Evolutionary conservation across 768 basidiomycete species (phyloP), one percentile per base, ranked within the genome.

Genomic region (Grammothele lineata): DNA sequence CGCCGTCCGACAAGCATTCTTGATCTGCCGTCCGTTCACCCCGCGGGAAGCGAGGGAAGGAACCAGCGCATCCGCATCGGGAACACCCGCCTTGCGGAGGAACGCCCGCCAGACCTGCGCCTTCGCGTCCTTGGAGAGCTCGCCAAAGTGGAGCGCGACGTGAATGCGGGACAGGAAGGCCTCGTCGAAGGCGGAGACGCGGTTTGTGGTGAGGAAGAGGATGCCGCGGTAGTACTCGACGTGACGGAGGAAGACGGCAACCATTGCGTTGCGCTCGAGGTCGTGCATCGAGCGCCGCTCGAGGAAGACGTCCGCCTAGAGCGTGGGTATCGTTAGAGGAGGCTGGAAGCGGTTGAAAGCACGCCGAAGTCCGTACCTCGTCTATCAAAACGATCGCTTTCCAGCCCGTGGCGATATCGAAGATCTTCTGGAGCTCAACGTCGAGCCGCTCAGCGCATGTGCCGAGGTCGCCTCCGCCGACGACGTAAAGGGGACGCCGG

Each of bases 91-190:
- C 61, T 43, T 48, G 23, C 14, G 25, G 40, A 65, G 54, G 56
- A 65, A 65, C 21, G 57, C 42, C 10, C 37, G 35, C 62, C 62
- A 61, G 30, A 64, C 53, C 37, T 60, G 48, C 24, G 22, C 27
- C 37, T 56, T 53, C 15, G 60, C 56, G 5, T 45, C 50, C 6
- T 22, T 36, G 37, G 58, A 50, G 42, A 67, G 61, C 41, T 59
- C 59, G 27, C 51, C 51, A 56, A 62, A 64, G 46, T 55, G 56
- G 25, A 62, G 53, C 7, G 59, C 79, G 48, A 83, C 77, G 60
- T 80, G 80, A 53, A 81, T 79, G 45, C 81, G 77, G 9, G 78
- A 80, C 35, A 81, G 73, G 73, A 83, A 85, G 5, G 83, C 83
- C 50, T 80, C 80, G 58, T 84, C 82, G 64, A 83, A 81, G 0